Evolutionary conservation across 306 rosid species (phyloP).

Genomic region (Fagus sylvatica): DNA sequence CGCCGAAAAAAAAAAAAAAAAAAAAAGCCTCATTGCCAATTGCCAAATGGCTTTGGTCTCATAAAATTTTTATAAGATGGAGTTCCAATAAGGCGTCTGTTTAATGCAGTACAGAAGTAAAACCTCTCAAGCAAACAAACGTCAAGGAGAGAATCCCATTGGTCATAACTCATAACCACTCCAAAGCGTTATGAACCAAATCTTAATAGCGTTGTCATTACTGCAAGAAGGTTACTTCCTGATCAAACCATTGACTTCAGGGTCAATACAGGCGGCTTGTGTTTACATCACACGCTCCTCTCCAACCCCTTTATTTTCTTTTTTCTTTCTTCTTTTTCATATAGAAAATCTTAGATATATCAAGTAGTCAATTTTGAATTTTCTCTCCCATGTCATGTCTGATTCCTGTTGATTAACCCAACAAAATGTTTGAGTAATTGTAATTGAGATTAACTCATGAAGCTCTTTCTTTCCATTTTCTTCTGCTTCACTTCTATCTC

Average conservation of each 20-base stretch:
- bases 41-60: too few relatives aligned
- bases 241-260: not conserved
- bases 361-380: not conserved
- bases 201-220: not conserved
- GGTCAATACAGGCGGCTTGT: not conserved
- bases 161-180: not conserved
- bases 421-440: not conserved
- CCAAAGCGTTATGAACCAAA: not conserved
- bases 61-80: not conserved
- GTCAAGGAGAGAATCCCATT: not conserved
- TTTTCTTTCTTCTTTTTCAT: not conserved
- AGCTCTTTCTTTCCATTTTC: constrained; percentile 1
- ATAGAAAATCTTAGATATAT: not conserved
- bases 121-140: not conserved
- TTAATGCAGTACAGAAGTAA: not conserved
- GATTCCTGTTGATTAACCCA: not conserved
- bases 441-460: constrained; percentile 1
- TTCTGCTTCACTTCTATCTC: not conserved
- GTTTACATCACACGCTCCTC: not conserved
- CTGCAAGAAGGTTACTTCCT: not conserved
- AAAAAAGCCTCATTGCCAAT: too few relatives aligned
- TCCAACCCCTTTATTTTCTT: not conserved
- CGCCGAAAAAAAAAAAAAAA: too few relatives aligned
- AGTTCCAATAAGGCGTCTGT: not conserved
- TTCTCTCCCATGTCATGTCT: not conserved